These are phyloP conservation scores for Aureobasidium lini DNA, from an alignment of 2,329 filamentous ascomycete genomes.

Conservation along the genomic window DNA sequence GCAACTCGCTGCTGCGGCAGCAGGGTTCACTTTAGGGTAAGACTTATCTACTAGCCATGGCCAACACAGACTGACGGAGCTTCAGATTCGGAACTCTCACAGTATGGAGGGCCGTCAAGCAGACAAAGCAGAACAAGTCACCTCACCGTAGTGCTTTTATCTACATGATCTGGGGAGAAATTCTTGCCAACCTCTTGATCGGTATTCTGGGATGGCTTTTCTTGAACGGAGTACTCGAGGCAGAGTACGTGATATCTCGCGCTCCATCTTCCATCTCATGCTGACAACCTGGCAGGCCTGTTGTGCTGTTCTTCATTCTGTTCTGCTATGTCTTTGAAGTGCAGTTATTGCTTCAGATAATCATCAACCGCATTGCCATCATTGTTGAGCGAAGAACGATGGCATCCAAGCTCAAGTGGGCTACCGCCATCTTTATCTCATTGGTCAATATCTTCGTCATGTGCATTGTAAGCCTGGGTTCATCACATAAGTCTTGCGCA, in stretches of 20 bases:
- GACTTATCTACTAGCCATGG: background rate
- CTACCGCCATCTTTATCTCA: slow-evolving; percentile 31
- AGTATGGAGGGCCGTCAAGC: slow-evolving; percentile 32
- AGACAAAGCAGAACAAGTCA: slow-evolving; percentile 22
- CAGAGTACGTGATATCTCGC: background rate
- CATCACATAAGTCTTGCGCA: background rate
- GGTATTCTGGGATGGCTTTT: slow-evolving; percentile 31
- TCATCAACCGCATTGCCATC: slow-evolving; percentile 31
- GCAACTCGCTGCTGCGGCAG: slow-evolving; percentile 15
- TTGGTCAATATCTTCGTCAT: slow-evolving; percentile 24
- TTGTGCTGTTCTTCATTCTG: slow-evolving; percentile 23
- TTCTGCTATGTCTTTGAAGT: slow-evolving; percentile 16
- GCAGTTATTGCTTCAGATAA: slow-evolving; percentile 28
- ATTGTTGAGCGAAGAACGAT: slow-evolving; percentile 16
- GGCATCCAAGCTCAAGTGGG: slow-evolving; percentile 30
- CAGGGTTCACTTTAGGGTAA: slow-evolving; percentile 33
- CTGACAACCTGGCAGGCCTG: background rate
- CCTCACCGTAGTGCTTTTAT: slow-evolving; percentile 19
- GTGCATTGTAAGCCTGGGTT: slow-evolving; percentile 19
- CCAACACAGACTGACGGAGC: background rate
- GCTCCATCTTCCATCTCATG: background rate
- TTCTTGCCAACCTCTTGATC: slow-evolving; percentile 37
- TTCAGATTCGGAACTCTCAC: slow-evolving; percentile 33
- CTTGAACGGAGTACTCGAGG: slow-evolving; percentile 2
- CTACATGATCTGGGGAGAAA: slow-evolving; percentile 44